phyloP scores from a whole-genome alignment of 495 filamentous ascomycete species.

The Zalerion maritima region DNA sequence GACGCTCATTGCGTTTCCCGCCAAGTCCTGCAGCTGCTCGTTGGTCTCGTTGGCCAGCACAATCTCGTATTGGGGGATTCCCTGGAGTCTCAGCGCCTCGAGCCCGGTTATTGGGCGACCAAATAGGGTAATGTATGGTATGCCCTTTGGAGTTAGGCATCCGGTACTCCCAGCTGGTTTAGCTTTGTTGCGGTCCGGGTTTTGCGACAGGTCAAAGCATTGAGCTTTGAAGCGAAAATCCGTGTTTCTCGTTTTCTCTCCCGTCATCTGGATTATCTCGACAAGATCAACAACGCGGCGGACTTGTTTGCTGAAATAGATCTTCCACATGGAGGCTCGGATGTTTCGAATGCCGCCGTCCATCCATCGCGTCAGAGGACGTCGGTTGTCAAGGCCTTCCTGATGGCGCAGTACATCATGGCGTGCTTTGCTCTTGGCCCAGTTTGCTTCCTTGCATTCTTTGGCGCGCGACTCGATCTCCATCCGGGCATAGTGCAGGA shows the following conservation, averaged over 20 bases:
- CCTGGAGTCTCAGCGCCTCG: conserved; percentile 58
- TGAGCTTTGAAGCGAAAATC: conserved; percentile 54
- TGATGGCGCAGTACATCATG: conserved; percentile 37
- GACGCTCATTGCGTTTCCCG: conserved; percentile 74
- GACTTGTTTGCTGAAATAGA: conserved; percentile 26
- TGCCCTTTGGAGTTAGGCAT: conserved; percentile 58
- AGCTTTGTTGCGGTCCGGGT: conserved; percentile 42
- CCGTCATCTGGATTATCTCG: conserved; percentile 46
- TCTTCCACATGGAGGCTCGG: conserved; percentile 41
- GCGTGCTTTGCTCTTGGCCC: conserved; percentile 41
- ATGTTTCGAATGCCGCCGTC: conserved; percentile 31
- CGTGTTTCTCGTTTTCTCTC: conserved; percentile 12
- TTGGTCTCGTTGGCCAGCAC: conserved; percentile 49
- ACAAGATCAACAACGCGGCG: conserved; percentile 48
- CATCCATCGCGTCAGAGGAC: conserved; percentile 43
- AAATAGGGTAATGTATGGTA: conserved; percentile 46
- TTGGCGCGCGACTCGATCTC: conserved; percentile 15
- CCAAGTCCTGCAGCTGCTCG: conserved; percentile 52
- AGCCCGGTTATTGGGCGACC: conserved; percentile 48
- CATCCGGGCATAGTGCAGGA: conserved; percentile 35
- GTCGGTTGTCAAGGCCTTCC: conserved; percentile 32
- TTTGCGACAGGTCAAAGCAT: conserved; percentile 57
- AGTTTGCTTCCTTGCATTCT: conserved; percentile 26
- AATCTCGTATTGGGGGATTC: conserved; percentile 48
- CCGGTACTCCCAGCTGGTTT: conserved; percentile 15